Conservation (phyloP, 192 early-diverging fungal genomes). For the Linnemannia zychae region DNA sequence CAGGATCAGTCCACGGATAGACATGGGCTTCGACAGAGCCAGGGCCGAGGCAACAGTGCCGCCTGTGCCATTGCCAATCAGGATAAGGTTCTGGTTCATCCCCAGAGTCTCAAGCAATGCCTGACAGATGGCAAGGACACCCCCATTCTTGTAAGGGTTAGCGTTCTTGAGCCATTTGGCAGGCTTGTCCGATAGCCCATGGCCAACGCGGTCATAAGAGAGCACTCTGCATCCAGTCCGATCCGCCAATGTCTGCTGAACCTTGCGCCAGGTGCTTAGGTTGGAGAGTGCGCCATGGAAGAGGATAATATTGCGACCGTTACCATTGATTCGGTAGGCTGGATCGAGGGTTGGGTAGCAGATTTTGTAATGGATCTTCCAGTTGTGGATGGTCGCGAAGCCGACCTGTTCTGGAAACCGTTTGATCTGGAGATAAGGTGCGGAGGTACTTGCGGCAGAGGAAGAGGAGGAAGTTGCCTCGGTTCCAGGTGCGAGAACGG, state of each 20-base stretch:
- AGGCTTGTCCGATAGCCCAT: constrained; percentile 36
- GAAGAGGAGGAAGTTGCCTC: not conserved
- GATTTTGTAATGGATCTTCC: constrained; percentile 39
- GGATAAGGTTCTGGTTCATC: constrained; percentile 40
- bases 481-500: not conserved
- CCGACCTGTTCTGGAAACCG: constrained; percentile 34
- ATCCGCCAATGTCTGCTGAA: constrained; percentile 40
- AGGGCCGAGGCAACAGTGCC: constrained; percentile 34
- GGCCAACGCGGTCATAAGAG: constrained; percentile 40
- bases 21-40: constrained; percentile 21
- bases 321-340: constrained; percentile 31
- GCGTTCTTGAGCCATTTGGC: constrained; percentile 34
- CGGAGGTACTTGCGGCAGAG: not conserved
- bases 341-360: constrained; percentile 37
- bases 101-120: constrained; percentile 28
- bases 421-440: not conserved
- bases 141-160: constrained; percentile 46
- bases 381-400: constrained; percentile 23
- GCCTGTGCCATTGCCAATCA: constrained; percentile 38
- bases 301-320: constrained; percentile 45
- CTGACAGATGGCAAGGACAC: constrained; percentile 31
- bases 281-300: constrained; percentile 43
- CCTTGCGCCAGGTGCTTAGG: constrained; percentile 38
- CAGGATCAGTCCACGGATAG: constrained; percentile 29
- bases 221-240: constrained; percentile 42